These are phyloP conservation scores for Saprolegnia diclina DNA, from an alignment of 352 stramenopile genomes.

Conservation along the genomic window DNA sequence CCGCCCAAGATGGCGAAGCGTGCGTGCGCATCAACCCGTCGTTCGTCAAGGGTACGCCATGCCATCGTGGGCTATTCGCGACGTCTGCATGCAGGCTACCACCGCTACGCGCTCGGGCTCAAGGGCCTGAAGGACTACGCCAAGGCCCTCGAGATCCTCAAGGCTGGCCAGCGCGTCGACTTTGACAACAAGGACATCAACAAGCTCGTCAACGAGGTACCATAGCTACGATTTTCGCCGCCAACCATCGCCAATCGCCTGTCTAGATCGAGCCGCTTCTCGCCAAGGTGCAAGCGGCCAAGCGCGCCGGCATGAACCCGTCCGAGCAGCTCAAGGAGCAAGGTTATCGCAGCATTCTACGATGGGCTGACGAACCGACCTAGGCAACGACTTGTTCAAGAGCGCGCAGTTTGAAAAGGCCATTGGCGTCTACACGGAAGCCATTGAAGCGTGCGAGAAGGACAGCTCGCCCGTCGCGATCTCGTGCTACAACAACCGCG, in stretches of 20 bases:
- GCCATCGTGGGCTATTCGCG: conserved; percentile 4
- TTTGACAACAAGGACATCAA: conserved; percentile 84
- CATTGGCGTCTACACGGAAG: conserved; percentile 91
- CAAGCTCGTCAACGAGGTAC: conserved; percentile 44
- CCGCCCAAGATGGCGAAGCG: conserved; percentile 75
- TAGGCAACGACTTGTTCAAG: conserved; percentile 91
- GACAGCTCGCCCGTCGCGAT: conserved; percentile 76
- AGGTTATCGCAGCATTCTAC: conserved; percentile 29
- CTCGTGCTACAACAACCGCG: conserved; percentile 93
- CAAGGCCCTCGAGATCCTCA: conserved; percentile 68
- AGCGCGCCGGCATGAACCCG: conserved; percentile 62
- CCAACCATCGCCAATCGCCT: neutral
- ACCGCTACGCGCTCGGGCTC: conserved; percentile 89
- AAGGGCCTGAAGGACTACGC: conserved; percentile 83
- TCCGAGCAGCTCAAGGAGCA: conserved; percentile 91
- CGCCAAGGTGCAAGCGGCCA: conserved; percentile 51
- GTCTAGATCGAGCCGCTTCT: conserved; percentile 74
- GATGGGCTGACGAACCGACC: neutral
- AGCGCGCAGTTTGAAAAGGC: conserved; percentile 82
- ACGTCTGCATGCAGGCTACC: conserved; percentile 62
- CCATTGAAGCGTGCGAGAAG: conserved; percentile 78
- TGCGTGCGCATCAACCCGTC: conserved; percentile 90
- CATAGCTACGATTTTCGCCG: neutral
- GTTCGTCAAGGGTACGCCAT: conserved; percentile 86
- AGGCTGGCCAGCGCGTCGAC: conserved; percentile 65